Percentiles rank a stretch among this genome's conserved stretches.
These are phyloP conservation scores for Mortierella sp. DNA, from an alignment of 371 early-diverging fungal species.

Conservation along the genomic window DNA sequence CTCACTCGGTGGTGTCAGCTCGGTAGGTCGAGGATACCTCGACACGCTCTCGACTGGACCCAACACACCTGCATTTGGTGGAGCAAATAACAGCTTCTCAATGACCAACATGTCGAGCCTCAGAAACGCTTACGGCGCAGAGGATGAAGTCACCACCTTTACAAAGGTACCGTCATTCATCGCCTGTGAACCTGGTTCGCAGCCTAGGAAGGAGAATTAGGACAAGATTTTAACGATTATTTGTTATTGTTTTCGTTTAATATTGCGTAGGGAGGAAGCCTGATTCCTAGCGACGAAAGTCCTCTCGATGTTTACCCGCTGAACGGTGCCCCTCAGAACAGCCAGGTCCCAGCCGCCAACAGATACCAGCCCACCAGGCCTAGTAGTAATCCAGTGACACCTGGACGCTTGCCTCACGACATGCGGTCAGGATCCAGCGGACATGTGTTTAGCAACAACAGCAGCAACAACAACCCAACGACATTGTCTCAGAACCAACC, in stretches of 20 bases:
- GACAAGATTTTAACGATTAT: background rate
- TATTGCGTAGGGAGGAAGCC: constrained; percentile 24
- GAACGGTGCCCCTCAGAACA: constrained; percentile 31
- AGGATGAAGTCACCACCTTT: constrained; percentile 40
- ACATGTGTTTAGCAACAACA: constrained; percentile 35
- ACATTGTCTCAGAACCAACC: constrained; percentile 50
- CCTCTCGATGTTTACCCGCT: constrained; percentile 38
- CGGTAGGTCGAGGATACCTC: constrained; percentile 33
- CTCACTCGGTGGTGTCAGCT: constrained; percentile 30
- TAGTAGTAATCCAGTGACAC: constrained; percentile 28
- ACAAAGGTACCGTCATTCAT: background rate
- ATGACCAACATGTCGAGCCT: constrained; percentile 42
- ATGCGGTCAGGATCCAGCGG: constrained; percentile 32
- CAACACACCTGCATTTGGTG: constrained; percentile 25
- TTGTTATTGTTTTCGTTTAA: background rate
- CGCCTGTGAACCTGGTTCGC: background rate
- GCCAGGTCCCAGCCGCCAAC: constrained; percentile 36
- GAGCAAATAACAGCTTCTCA: constrained; percentile 34
- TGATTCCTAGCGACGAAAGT: constrained; percentile 35
- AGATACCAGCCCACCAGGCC: constrained; percentile 39
- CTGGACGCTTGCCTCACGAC: constrained; percentile 33
- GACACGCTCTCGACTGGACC: constrained; percentile 37
- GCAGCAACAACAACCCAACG: constrained; percentile 27
- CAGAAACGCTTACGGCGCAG: constrained; percentile 37
- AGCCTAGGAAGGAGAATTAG: background rate